A percentile compares a stretch with the other conserved stretches of the same genome.
Evolutionary conservation across 768 basidiomycete species (phyloP).

Genomic region (Ramaria rubella): DNA sequence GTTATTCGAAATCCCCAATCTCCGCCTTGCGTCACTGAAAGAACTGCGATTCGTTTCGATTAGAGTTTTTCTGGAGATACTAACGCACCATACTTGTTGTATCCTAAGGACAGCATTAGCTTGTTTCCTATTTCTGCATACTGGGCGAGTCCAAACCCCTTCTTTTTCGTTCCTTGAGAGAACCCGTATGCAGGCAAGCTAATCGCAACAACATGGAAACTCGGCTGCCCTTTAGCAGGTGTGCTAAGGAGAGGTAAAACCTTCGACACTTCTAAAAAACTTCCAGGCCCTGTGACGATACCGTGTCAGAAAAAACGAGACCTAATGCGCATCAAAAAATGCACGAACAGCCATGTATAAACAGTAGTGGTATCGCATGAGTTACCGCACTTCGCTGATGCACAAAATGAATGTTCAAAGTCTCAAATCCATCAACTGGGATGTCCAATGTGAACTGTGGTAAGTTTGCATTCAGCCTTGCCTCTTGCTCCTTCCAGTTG

Average conservation of each 20-base stretch:
- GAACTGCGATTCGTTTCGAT: not conserved
- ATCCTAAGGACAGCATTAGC: constrained; percentile 43
- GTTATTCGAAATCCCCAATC: constrained; percentile 35
- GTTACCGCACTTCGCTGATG: constrained; percentile 38
- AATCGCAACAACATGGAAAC: constrained; percentile 56
- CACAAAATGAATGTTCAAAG: constrained; percentile 52
- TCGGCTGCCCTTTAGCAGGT: constrained; percentile 34
- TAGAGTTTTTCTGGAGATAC: not conserved
- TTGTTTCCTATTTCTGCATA: constrained; percentile 49
- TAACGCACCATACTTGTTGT: constrained; percentile 39
- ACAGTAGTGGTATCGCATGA: constrained; percentile 52
- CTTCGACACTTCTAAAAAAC: constrained; percentile 51
- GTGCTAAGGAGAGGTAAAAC: constrained; percentile 46
- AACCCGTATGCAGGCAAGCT: constrained; percentile 56
- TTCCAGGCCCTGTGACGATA: constrained; percentile 47
- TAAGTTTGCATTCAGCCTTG: constrained; percentile 41
- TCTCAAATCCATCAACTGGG: constrained; percentile 39
- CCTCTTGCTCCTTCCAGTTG: constrained; percentile 54
- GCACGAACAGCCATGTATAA: constrained; percentile 53
- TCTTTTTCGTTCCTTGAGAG: constrained; percentile 48
- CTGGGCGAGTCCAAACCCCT: constrained; percentile 34
- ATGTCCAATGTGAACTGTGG: constrained; percentile 54
- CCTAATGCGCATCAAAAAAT: too few species aligned
- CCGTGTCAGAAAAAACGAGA: not conserved
- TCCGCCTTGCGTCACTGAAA: constrained; percentile 23